Evolutionary conservation across 2,329 filamentous ascomycete species (phyloP), one percentile per base, ranked within the genome.

Genomic region (Acrocalymma vagum): DNA sequence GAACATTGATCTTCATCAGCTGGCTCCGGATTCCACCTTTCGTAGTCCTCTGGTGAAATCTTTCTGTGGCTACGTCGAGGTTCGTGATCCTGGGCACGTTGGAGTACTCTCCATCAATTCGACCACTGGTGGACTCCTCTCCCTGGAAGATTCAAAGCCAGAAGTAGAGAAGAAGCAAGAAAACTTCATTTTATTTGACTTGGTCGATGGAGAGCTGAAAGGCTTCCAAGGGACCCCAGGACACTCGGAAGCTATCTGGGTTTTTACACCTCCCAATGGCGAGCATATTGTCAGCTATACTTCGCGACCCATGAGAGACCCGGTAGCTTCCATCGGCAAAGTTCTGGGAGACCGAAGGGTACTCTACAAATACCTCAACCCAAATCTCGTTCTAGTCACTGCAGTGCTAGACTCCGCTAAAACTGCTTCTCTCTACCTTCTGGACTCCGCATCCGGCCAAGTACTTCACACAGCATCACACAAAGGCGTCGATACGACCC

Each of bases 331-430:
- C 1, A 96, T 99, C 56, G 94, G 94, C 8, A 90, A 90, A 44
- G 94, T 97, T 2, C 81, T 99, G 15, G 92, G 91, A 17, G 88
- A 99, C 62, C 84, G 94, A 28, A 86, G 85, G n/a, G 94, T 99
- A 31, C 82, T 93, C 50, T 99, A 99, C 82, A 99, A 99, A 73
- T 97, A 97, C 66, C 75, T 99, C 26, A 96, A 95, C 72, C 84
- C 89, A 0, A 96, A 95, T 70, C 81, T 90, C 6, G 78, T 91
- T 3, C 79, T 97, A 1, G 78, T 96, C 29, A 88, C 88, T 2
- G 79, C 88, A 1, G 73, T 85, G 3, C 79, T 86, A 22, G 79
- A 86, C 15, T 73, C 75, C 9, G 62, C 78, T 3, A 78, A 76
- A 3, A 79, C 78, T 1, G 82, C 90, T 6, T 85, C 84, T 0